Conservation (phyloP, 2,329 filamentous ascomycete species). For the Lasiodiplodia theobromae region DNA sequence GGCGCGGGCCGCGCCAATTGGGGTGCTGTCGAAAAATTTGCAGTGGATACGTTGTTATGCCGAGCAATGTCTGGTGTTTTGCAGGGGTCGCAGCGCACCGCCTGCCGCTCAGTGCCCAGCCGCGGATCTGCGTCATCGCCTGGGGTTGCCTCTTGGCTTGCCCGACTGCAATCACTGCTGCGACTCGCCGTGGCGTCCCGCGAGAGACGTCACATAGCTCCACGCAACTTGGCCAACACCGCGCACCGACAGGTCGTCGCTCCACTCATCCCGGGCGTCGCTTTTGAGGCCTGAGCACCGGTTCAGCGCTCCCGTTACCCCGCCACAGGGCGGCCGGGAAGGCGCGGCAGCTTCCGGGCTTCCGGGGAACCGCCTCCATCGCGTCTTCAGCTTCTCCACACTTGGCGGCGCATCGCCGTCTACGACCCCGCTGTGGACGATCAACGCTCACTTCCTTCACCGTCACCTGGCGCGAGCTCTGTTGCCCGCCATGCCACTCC, state of each 20-base stretch:
- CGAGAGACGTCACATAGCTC: not conserved
- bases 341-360: slow-evolving; percentile 14
- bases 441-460: not conserved
- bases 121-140: slow-evolving; percentile 21
- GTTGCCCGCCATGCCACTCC: slow-evolving; percentile 36
- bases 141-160: slow-evolving; percentile 17
- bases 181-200: slow-evolving; percentile 2
- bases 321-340: slow-evolving; percentile 13
- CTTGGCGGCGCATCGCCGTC: slow-evolving; percentile 6
- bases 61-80: slow-evolving; percentile 19
- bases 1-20: slow-evolving; percentile 20
- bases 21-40: slow-evolving; percentile 9
- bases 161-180: slow-evolving; percentile 19
- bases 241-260: not conserved
- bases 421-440: not conserved
- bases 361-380: slow-evolving; percentile 9
- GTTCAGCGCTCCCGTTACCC: slow-evolving; percentile 1
- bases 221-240: not conserved
- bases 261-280: not conserved
- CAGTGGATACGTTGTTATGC: slow-evolving; percentile 26
- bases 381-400: slow-evolving; percentile 18
- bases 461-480: not conserved
- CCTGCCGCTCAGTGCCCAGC: slow-evolving; percentile 14
- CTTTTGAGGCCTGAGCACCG: not conserved
- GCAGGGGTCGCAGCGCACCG: slow-evolving; percentile 14